phyloP scores from a whole-genome alignment of 2,329 filamentous ascomycete genomes.

The Cercospora citrullina region DNA sequence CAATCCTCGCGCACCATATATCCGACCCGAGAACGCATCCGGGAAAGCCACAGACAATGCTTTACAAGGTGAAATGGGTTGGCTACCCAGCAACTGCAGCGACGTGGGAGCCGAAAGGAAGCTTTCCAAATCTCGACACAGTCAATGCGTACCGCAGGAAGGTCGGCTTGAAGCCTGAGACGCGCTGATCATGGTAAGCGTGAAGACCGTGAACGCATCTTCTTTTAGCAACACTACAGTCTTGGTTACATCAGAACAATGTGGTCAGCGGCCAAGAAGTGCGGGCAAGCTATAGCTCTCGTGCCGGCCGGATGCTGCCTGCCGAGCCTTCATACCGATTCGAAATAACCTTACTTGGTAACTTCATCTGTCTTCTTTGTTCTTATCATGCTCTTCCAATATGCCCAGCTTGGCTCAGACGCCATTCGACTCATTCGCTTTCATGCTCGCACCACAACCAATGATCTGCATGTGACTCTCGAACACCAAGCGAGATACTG shows the following conservation, averaged over 20 bases:
- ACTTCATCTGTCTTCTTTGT: neutral
- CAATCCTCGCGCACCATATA: constrained; percentile 32
- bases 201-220: neutral
- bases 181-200: neutral
- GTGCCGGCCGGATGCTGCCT: neutral
- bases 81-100: constrained; percentile 27
- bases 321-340: neutral
- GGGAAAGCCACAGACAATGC: constrained; percentile 33
- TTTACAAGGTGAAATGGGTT: constrained; percentile 38
- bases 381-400: constrained; percentile 21
- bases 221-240: neutral
- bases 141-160: constrained; percentile 28
- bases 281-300: constrained; percentile 4
- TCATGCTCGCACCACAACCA: constrained; percentile 11
- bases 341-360: neutral
- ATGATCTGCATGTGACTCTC: constrained; percentile 15
- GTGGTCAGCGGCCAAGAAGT: neutral
- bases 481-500: constrained; percentile 19
- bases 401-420: constrained; percentile 16
- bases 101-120: constrained; percentile 33
- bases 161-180: constrained; percentile 16
- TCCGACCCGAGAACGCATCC: constrained; percentile 34
- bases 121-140: constrained; percentile 27
- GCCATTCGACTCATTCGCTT: constrained; percentile 21
- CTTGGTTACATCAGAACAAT: neutral